Evolutionary conservation across 148 eudicot species (phyloP).

Genomic region (Silene conica): DNA sequence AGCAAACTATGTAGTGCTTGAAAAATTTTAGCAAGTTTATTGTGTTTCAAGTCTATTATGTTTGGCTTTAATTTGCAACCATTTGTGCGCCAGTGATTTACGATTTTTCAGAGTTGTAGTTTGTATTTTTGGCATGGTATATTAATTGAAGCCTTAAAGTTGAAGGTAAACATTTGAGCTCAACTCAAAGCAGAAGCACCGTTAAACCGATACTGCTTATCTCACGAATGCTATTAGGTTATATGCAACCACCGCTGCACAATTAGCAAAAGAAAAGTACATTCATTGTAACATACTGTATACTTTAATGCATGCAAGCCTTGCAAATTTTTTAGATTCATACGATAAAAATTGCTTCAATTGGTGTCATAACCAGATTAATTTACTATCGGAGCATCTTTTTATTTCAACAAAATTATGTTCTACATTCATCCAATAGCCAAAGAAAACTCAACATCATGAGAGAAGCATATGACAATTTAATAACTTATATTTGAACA

Average conservation of each 20-base stretch:
- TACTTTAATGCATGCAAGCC: not conserved
- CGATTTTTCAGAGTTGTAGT: not conserved
- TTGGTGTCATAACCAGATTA: too few relatives aligned
- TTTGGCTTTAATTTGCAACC: not conserved
- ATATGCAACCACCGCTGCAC: not conserved
- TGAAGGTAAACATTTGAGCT: too few relatives aligned
- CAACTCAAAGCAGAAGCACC: too few relatives aligned
- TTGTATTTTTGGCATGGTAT: too few relatives aligned
- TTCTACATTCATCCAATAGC: too few relatives aligned
- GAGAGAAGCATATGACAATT: too few relatives aligned
- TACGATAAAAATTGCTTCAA: too few relatives aligned
- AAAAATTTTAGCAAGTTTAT: not conserved
- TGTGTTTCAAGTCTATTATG: not conserved
- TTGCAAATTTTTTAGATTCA: not conserved
- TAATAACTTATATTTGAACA: not conserved
- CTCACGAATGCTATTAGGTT: not conserved
- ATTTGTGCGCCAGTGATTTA: not conserved
- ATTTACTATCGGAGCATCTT: too few relatives aligned
- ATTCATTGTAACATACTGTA: not conserved
- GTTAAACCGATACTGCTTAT: not conserved
- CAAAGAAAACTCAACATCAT: not conserved
- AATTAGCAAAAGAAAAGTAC: not conserved
- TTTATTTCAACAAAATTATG: too few relatives aligned
- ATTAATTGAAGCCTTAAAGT: too few relatives aligned
- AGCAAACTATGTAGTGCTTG: not conserved